A percentile compares a stretch with the other conserved stretches of the same genome.
Conservation (phyloP, 306 rosid genomes). For the Dryas drummondii region DNA sequence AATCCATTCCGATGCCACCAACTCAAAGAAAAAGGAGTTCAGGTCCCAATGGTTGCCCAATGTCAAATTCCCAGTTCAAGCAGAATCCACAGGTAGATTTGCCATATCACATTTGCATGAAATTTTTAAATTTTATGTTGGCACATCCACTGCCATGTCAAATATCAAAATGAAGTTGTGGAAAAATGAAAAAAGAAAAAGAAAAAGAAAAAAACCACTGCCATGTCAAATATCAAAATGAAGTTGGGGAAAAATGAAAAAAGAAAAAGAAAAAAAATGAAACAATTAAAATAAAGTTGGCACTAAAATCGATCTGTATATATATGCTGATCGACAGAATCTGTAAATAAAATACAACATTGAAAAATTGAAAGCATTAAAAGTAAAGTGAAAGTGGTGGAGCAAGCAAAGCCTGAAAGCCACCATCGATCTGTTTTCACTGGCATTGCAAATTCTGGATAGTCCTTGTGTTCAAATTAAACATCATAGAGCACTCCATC, state of each 20-base stretch:
- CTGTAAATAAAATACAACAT: neutral
- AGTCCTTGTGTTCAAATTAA: constrained; percentile 9
- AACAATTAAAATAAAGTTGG: no score
- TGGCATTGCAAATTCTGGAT: constrained; percentile 10
- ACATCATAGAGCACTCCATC: constrained; percentile 28
- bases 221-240: neutral
- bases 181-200: neutral
- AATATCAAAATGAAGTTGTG: neutral
- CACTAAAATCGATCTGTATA: neutral
- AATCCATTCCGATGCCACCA: neutral
- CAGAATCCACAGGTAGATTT: neutral
- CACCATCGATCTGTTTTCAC: neutral
- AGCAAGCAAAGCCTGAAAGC: neutral
- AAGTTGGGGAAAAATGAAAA: neutral
- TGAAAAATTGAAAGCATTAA: neutral
- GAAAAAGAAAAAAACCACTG: no score
- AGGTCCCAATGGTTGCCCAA: neutral
- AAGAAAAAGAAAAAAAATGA: no score
- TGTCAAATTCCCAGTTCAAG: neutral
- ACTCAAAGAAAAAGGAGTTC: neutral
- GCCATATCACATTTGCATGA: no score
- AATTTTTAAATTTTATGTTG: no score
- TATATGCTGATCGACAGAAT: neutral
- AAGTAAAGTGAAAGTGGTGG: neutral
- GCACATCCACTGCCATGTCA: no score